Evolutionary conservation across 495 filamentous ascomycete genomes (phyloP).

Genomic region (Penicillium macrosclerotiorum): DNA sequence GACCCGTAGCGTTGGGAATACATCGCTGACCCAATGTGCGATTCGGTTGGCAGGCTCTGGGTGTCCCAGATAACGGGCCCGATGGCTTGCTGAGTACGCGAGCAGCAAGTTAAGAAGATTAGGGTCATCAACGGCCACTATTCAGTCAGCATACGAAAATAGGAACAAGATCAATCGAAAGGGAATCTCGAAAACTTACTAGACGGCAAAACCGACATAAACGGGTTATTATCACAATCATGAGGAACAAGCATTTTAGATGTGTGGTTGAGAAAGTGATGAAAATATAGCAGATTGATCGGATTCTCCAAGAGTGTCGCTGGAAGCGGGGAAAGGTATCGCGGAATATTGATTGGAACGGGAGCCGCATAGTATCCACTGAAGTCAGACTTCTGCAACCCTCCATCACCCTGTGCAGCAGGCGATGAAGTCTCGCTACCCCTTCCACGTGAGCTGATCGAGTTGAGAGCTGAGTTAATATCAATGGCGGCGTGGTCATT

Average conservation of each 20-base stretch:
- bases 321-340: constrained; percentile 64
- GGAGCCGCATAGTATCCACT: constrained; percentile 66
- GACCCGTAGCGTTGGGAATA: constrained; percentile 69
- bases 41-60: constrained; percentile 76
- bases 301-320: constrained; percentile 66
- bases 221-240: constrained; percentile 72
- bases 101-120: constrained; percentile 76
- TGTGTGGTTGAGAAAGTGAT: constrained; percentile 81
- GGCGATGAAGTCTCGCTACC: constrained; percentile 8
- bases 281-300: constrained; percentile 74
- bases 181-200: constrained; percentile 48
- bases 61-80: constrained; percentile 71
- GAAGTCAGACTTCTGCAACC: constrained; percentile 12
- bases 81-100: constrained; percentile 79
- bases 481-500: constrained; percentile 60
- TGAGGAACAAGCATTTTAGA: constrained; percentile 73
- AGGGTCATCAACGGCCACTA: constrained; percentile 64
- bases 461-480: constrained; percentile 38
- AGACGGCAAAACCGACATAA: constrained; percentile 65
- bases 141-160: constrained; percentile 10
- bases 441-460: constrained; percentile 22
- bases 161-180: background rate
- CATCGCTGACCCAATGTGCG: constrained; percentile 72
- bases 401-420: constrained; percentile 3
- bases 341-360: constrained; percentile 66